phyloP scores from a whole-genome alignment of 176 grass and related monocot species.

The Saccharum spontaneum region DNA sequence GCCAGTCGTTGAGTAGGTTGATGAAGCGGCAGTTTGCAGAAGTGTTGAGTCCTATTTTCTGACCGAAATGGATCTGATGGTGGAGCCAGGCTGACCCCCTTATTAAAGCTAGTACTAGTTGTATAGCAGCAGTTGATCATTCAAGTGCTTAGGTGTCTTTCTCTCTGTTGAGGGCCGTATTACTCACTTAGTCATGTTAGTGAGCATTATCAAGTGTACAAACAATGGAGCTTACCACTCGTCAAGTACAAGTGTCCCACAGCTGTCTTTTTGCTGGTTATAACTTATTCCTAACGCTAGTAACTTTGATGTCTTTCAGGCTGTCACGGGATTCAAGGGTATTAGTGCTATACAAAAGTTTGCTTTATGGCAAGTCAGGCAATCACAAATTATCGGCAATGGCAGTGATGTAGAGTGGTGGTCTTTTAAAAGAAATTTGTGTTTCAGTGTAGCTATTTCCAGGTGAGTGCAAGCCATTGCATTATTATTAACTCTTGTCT shows the following conservation, averaged over 20 bases:
- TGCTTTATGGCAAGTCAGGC: not conserved
- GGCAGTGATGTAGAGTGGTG: not conserved
- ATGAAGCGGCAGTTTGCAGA: not conserved
- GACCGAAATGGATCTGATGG: not conserved
- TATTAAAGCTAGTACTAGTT: not conserved
- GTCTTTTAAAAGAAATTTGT: not conserved
- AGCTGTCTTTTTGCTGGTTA: constrained; percentile 27
- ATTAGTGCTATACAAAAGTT: constrained; percentile 24
- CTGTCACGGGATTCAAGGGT: constrained; percentile 29
- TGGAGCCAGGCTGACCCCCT: no score
- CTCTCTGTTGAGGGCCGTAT: constrained; percentile 8
- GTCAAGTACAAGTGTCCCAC: constrained; percentile 10
- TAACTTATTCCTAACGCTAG: constrained; percentile 24
- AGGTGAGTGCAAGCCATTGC: not conserved
- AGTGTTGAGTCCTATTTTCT: not conserved
- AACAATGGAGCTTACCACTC: not conserved
- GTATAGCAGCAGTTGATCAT: not conserved
- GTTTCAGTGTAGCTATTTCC: not conserved
- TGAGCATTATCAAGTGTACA: constrained; percentile 24
- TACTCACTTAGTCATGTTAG: not conserved
- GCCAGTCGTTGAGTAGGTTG: not conserved
- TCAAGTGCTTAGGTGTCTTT: constrained; percentile 26
- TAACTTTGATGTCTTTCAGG: constrained; percentile 30
- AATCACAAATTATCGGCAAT: constrained; percentile 8
- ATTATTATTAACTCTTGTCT: not conserved